Evolutionary conservation across 495 filamentous ascomycete species (phyloP).

Genomic region (Neurospora tetrasperma): DNA sequence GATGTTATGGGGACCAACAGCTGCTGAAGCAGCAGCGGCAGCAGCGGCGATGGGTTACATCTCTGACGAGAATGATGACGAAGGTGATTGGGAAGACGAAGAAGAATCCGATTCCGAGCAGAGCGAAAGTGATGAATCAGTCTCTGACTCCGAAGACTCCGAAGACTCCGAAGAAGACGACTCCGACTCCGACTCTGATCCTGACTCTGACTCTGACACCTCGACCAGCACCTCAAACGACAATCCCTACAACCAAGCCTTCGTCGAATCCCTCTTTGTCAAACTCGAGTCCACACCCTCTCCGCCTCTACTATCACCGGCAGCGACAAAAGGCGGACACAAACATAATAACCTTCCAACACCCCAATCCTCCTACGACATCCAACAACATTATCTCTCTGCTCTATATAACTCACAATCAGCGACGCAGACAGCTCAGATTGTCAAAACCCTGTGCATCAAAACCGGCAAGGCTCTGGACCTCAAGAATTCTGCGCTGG

Average conservation of each 20-base stretch:
- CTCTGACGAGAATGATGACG: background rate
- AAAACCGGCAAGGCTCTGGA: background rate
- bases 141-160: background rate
- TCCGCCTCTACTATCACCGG: background rate
- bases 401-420: background rate
- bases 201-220: background rate
- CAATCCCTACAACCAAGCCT: background rate
- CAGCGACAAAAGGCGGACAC: background rate
- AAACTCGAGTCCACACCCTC: background rate
- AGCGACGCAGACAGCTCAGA: background rate
- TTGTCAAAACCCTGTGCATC: background rate
- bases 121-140: background rate
- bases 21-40: background rate
- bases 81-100: background rate
- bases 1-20: background rate
- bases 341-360: background rate
- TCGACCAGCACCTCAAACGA: background rate
- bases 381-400: background rate
- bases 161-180: background rate
- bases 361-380: background rate
- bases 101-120: background rate
- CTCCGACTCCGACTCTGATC: background rate
- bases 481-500: background rate
- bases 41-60: background rate
- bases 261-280: background rate